Evolutionary conservation across 2,329 filamentous ascomycete genomes (phyloP), one percentile per base, ranked within the genome.

Genomic region (Eurotiales sp.): DNA sequence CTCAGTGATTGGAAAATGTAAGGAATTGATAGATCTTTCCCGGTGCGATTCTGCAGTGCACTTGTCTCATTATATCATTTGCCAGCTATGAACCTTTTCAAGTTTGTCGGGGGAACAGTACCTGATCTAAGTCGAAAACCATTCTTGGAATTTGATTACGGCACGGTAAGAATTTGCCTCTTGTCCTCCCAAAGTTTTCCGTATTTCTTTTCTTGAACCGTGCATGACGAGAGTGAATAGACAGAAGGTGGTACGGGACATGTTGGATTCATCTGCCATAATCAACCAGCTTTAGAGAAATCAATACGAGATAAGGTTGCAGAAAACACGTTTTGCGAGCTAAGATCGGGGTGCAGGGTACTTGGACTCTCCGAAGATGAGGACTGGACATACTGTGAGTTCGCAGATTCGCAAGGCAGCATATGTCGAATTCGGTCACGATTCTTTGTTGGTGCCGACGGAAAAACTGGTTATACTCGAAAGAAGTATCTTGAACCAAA

Each of bases 401-500:
- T 45, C 17, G 40, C 17, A 3, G 19, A 51, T n/a, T 14, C 48
- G 17, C n/a, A 44, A 12, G 30, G 40, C n/a, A 17, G 17, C 15
- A 45, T 21, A 23, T 14, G 10, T 4, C 30, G 30, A 8, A 45
- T 51, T 15, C 23, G 41, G 4, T 51, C 48, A 14, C 43, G 19
- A 17, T 51, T 51, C 22, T 36, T 51, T 11, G 32, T 75, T 8
- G 76, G 70, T 0, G 74, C 75, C 0, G 76, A 78, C 59, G 76
- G 76, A 1, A 78, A 78, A 57, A 72, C 64, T 5, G 76, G 76
- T 0, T 65, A 73, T 30, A 70, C 71, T 8, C 61, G 75, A 12
- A 78, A 78, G 53, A 58, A 65, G 11, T 78, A 75, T 52, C 64
- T 78, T 3, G 75, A 78, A 51, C 64, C 64, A 1, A 64, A 64